These are phyloP conservation scores for Tubosaeta sp. DNA, from an alignment of 768 basidiomycete genomes.

Conservation along the genomic window DNA sequence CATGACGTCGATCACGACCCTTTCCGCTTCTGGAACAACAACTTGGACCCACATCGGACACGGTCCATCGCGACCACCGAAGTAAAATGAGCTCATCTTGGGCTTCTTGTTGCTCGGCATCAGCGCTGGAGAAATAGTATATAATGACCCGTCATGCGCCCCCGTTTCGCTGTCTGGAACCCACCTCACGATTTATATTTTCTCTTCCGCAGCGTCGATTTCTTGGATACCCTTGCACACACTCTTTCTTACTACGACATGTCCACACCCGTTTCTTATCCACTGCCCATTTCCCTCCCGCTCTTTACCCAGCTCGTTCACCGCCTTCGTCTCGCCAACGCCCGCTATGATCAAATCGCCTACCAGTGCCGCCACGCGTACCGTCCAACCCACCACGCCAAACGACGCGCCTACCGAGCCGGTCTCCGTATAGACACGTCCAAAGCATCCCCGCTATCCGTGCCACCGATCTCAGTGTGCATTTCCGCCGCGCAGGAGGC, in stretches of 20 bases:
- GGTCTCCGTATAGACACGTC: conserved; percentile 43
- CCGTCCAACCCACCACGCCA: conserved; percentile 43
- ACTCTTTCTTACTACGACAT: too few species aligned
- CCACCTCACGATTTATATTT: background rate
- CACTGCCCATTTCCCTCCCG: conserved; percentile 18
- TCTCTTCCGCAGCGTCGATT: background rate
- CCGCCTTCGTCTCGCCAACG: conserved; percentile 43
- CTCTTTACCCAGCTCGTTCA: conserved; percentile 34
- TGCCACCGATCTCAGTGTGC: conserved; percentile 22
- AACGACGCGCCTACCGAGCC: conserved; percentile 40
- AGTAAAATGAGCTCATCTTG: background rate
- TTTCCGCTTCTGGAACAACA: conserved; percentile 20
- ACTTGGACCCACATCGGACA: conserved; percentile 7
- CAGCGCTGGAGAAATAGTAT: conserved; percentile 7
- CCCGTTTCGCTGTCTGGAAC: conserved; percentile 14
- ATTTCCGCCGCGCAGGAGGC: background rate
- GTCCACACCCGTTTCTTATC: background rate
- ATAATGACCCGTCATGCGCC: conserved; percentile 10
- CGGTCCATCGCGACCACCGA: background rate
- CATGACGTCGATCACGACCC: conserved; percentile 13
- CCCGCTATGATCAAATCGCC: conserved; percentile 37
- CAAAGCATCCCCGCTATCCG: conserved; percentile 41
- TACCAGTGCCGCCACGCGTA: conserved; percentile 33
- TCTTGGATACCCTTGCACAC: too few species aligned
- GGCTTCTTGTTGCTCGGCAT: background rate